Conservation (phyloP, 805 yeast species). For the Kazachstania psychrophila region DNA sequence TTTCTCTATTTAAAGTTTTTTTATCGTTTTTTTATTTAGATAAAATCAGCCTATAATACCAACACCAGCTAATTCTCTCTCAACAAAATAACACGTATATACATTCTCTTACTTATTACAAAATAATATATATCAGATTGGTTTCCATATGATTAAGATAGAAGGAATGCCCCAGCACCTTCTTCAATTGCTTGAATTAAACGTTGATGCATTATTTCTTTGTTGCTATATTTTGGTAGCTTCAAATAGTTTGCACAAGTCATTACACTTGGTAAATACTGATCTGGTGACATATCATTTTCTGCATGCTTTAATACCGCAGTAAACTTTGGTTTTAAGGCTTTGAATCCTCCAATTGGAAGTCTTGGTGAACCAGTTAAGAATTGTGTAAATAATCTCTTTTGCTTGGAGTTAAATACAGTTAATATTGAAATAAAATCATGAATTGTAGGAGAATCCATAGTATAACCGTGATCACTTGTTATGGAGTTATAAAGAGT, state of each 20-base stretch:
- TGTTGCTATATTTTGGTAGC: constrained; percentile 69
- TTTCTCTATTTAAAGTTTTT: too few relatives aligned
- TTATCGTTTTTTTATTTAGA: too few relatives aligned
- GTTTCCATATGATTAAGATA: constrained; percentile 45
- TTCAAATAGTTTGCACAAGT: constrained; percentile 94
- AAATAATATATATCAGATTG: constrained; percentile 13
- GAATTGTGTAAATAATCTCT: constrained; percentile 72
- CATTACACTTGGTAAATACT: constrained; percentile 92
- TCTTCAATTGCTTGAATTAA: constrained; percentile 68
- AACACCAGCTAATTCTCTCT: too few relatives aligned
- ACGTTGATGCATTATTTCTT: constrained; percentile 48
- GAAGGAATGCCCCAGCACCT: constrained; percentile 79
- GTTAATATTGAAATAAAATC: constrained; percentile 54
- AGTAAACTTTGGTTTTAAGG: constrained; percentile 72
- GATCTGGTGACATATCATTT: constrained; percentile 56
- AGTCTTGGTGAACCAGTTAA: constrained; percentile 87
- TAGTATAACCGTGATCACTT: constrained; percentile 85
- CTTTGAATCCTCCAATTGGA: constrained; percentile 89
- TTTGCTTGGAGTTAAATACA: constrained; percentile 43
- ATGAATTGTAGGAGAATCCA: constrained; percentile 55
- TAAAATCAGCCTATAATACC: too few relatives aligned
- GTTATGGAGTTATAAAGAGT: constrained; percentile 52
- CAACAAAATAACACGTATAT: too few relatives aligned
- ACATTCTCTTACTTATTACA: too few relatives aligned
- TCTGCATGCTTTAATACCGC: constrained; percentile 83